Evolutionary conservation across 1,139 yeast species (phyloP), one percentile per base, ranked within the genome.

Genomic region (Scheffersomyces stambukii): DNA sequence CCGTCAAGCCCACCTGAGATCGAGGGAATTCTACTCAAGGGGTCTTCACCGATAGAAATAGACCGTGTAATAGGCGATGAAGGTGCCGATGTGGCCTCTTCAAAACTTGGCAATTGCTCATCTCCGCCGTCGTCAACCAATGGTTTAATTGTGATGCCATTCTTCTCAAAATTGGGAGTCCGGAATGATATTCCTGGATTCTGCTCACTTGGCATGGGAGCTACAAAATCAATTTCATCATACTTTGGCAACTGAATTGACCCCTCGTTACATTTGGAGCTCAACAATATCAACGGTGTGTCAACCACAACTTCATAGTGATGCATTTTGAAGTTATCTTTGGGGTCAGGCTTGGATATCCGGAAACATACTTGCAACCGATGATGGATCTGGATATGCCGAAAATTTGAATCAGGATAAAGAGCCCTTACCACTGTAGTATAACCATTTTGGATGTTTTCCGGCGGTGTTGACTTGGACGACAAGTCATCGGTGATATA

Each of bases 231-330:
- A 13, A 59, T 34, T 19, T 61, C 70, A 36, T 55, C 47, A 43
- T 85, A 85, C 20, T 73, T 70, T 0, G 96, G 96, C 30, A 86
- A 64, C 28, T 80, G 84, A 25, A 79, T 64, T 24, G 79, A 78
- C 3, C 72, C 88, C 9, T 70, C 74, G 26, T 67, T 70, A 59
- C 96, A 86, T 39, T 76, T 71, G 15, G 85, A 74, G 31, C 93
- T 81, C 26, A 85, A 65, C 30, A 88, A 62, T 17, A 72, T 68
- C 30, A 88, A 67, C 0, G 96, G 96, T 0, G 95, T 83, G 50
- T 86, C 96, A 25, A 88, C 82, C 29, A 86, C 79, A 26, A 88
- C 95, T 46, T 88, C 96, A 48, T 80, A 88, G 52, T 85, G 94
- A 45, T 85, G 89, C 60, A 82, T 61, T 42, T 74, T 77, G 27